Evolutionary conservation across 148 eudicot genomes (phyloP).

Genomic region (Gaultheria prostrata): DNA sequence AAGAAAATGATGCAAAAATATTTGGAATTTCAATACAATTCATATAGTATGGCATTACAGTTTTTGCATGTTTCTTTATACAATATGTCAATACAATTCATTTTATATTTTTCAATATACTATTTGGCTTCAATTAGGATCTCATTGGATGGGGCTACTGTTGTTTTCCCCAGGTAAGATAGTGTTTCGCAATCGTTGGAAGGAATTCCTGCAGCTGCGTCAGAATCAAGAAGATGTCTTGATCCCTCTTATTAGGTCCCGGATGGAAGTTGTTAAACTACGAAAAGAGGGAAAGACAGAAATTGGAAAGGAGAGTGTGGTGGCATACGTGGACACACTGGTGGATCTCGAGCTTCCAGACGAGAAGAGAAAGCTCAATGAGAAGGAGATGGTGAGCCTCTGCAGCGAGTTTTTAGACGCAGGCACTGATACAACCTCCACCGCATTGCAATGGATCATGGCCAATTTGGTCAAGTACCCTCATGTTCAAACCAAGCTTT

Average conservation of each 20-base stretch:
- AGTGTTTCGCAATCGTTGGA: constrained; percentile 51
- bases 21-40: not conserved
- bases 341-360: constrained; percentile 41
- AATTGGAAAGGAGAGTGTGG: constrained; percentile 9
- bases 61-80: not conserved
- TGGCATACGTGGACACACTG: constrained; percentile 61
- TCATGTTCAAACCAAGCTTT: constrained; percentile 44
- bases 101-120: no score
- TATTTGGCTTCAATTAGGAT: not conserved
- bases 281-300: not conserved
- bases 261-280: not conserved
- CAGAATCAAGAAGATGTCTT: constrained; percentile 33
- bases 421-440: constrained; percentile 70
- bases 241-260: constrained; percentile 16
- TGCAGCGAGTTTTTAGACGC: constrained; percentile 58
- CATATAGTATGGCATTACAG: no score
- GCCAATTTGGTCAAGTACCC: constrained; percentile 66
- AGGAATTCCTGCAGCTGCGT: constrained; percentile 32
- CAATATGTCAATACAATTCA: no score
- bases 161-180: constrained; percentile 25
- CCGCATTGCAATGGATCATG: constrained; percentile 71
- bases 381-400: constrained; percentile 38
- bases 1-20: no score
- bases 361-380: constrained; percentile 29
- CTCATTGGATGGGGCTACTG: not conserved